Evolutionary conservation across 768 basidiomycete species (phyloP), one percentile per base, ranked within the genome.

Genomic region (Leccinum olivaceopallidum): DNA sequence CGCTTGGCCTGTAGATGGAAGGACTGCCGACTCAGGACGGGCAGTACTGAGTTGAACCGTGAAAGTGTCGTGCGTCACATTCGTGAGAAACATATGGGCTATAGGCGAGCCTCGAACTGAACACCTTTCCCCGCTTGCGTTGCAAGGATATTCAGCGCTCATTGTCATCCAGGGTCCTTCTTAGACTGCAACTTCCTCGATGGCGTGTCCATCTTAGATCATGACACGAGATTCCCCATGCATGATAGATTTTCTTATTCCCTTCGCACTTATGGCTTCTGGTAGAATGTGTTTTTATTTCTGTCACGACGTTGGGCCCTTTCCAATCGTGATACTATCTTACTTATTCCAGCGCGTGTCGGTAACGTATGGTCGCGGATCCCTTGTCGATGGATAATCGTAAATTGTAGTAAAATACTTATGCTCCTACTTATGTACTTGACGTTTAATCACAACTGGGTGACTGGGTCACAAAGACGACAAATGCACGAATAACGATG

Each of bases 41-140:
- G 20, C 2, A 55, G n/a, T 8, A 1, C 0, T 2, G 4, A 0
- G 14, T 48, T 71, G 18, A 71, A 70, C 0, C 66, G 70, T 2
- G 62, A 70, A 36, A 58, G 57, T 9, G 64, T 71, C 4, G 44
- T 57, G 2, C 59, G 70, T 0, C 70, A 71, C 2, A 16, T 68
- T 0, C 49, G 58, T 0, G 70, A 71, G 36, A 59, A 6, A 3
- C 69, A 71, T 24, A 3, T 71, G 7, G 6, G 53, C 5, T 51
- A 10, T 22, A 69, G 24, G 42, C 63, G 68, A 36, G 44, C 49
- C 14, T 20, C 12, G 28, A 30, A 5, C 26, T 26, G 4, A 26
- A 26, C 26, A 70, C 0, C 22, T 1, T 37, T 5, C 1, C 7
- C 34, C 5, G 13, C 28, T 56, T 9, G 24, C 24, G 36, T 34